phyloP scores from a whole-genome alignment of 2,329 filamentous ascomycete species.

The Dothiorella sarmentorum region DNA sequence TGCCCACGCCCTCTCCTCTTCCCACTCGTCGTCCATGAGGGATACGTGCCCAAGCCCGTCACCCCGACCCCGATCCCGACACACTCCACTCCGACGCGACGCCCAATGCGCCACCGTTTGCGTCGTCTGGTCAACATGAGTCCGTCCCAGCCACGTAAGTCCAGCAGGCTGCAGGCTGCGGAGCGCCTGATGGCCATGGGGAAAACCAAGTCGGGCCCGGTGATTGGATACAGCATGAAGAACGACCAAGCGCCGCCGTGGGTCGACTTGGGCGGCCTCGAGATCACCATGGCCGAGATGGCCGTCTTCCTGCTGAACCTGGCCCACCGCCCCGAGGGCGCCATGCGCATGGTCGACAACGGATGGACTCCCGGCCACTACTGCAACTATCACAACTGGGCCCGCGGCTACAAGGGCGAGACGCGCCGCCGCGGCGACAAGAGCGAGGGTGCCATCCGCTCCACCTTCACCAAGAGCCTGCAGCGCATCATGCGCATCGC shows the following conservation, averaged over 20 bases:
- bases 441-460: not conserved
- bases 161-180: not conserved
- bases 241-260: not conserved
- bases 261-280: not conserved
- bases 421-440: not conserved
- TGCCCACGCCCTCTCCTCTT: too few species aligned
- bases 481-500: not conserved
- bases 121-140: not conserved
- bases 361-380: not conserved
- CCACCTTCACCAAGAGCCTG: conserved; percentile 6
- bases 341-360: not conserved
- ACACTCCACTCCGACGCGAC: too few species aligned
- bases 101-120: too few species aligned
- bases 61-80: not conserved
- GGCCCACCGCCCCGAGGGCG: not conserved
- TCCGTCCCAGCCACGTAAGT: not conserved
- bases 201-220: not conserved
- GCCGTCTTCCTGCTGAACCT: conserved; percentile 8
- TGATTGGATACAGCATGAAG: not conserved
- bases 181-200: too few species aligned
- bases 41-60: not conserved
- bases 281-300: conserved; percentile 3
- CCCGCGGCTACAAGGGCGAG: not conserved
- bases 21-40: not conserved
- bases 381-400: not conserved